These are phyloP conservation scores for Citrus reticulata DNA, from an alignment of 345 rosid genomes.

Conservation along the genomic window DNA sequence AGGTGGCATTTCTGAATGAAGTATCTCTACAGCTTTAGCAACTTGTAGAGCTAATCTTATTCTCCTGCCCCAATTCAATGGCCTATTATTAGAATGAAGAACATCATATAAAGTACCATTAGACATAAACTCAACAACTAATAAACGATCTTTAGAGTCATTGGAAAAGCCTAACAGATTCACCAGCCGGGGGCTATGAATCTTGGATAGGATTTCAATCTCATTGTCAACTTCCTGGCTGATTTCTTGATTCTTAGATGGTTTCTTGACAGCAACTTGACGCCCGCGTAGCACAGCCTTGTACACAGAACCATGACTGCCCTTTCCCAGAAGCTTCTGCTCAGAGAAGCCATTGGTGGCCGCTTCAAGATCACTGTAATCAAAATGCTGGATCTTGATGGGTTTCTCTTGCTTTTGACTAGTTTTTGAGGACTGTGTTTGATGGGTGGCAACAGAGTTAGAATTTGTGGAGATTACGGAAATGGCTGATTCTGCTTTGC, in stretches of 20 bases:
- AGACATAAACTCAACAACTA: conserved; percentile 90
- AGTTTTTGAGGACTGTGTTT: conserved; percentile 32
- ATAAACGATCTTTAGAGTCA: conserved; percentile 64
- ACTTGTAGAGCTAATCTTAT: conserved; percentile 77
- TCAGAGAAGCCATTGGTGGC: conserved; percentile 93
- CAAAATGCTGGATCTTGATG: conserved; percentile 73
- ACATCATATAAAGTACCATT: conserved; percentile 91
- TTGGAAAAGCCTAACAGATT: conserved; percentile 80
- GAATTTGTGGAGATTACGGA: conserved; percentile 34
- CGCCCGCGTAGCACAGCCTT: conserved; percentile 86
- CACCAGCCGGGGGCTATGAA: conserved; percentile 88
- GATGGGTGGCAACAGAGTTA: conserved; percentile 27
- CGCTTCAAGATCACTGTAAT: conserved; percentile 83
- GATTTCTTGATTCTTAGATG: conserved; percentile 61
- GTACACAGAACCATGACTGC: conserved; percentile 97
- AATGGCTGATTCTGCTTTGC: conserved; percentile 70
- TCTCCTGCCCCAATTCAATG: conserved; percentile 76
- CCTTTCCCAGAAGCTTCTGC: conserved; percentile 74
- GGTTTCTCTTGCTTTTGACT: conserved; percentile 40
- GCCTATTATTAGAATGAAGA: conserved; percentile 66
- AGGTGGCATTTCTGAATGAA: conserved; percentile 77
- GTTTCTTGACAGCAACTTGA: conserved; percentile 81
- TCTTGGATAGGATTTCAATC: conserved; percentile 86
- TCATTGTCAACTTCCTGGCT: conserved; percentile 81
- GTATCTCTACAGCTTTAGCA: conserved; percentile 71